Evolutionary conservation across 805 yeast species (phyloP).

Genomic region (Grigorovia transvaalensis): DNA sequence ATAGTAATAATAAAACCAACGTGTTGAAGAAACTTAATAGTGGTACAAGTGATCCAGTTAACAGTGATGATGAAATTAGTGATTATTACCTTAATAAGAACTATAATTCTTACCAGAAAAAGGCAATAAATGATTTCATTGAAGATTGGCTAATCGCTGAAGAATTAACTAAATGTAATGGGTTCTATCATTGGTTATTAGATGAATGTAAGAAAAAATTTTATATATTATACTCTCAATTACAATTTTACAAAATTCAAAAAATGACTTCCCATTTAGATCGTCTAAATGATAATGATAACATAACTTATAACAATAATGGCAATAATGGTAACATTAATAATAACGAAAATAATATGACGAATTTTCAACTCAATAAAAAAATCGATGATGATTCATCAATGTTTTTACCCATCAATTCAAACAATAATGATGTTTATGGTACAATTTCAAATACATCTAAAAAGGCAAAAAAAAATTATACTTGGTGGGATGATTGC

Average conservation of each 20-base stretch:
- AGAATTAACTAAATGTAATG: constrained; percentile 25
- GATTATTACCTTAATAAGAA: background rate
- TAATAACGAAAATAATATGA: background rate
- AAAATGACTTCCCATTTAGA: background rate
- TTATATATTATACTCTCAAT: constrained; percentile 17
- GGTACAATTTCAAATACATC: background rate
- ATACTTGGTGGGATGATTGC: background rate
- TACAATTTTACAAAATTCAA: constrained; percentile 11
- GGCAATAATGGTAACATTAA: background rate
- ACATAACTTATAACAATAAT: background rate
- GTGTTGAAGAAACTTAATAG: background rate
- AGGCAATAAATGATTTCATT: constrained; percentile 20
- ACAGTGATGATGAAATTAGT: background rate
- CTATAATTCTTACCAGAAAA: constrained; percentile 6
- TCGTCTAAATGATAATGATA: background rate
- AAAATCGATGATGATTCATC: background rate
- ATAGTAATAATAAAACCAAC: background rate
- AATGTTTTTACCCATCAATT: background rate
- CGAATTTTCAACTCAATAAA: background rate
- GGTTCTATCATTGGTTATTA: constrained; percentile 25
- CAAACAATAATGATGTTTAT: background rate
- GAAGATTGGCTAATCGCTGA: constrained; percentile 25
- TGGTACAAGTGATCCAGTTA: background rate
- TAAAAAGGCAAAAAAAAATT: background rate
- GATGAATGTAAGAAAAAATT: constrained; percentile 19